Base-by-base conservation (phyloP, 1,284 basidiomycete genomes). In the Sporisorium scitamineum region DNA sequence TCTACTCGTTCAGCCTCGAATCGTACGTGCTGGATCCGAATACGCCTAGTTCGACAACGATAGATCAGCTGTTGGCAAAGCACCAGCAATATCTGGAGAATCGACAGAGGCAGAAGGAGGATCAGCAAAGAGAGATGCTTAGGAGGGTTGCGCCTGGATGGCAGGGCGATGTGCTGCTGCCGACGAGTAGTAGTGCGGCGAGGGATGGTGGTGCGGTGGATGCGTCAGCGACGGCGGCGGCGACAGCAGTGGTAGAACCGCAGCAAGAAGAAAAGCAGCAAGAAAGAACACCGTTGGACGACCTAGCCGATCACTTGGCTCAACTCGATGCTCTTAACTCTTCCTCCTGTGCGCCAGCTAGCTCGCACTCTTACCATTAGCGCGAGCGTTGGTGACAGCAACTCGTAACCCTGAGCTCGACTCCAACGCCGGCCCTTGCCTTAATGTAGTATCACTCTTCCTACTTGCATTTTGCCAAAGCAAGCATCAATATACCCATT, bases 1-100 rank as follows among this genome's bases (percentile, higher is more conserved):
- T 82, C 62, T 82, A 82, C 50, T 74, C 77, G 0, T 82, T 82
- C 60, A 64, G 58, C 45, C 72, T 82, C 55, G 80, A 82, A 42
- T 65, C 70, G 16, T 80, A 77, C 59, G 79, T 82, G 5, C 58
- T 80, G 9, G 72, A 72, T 52, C 56, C 62, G 18, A 70, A 71
- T 53, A 72, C 64, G 0, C 72, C 76, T 0, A 63, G 59, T 2
- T 71, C 68, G 1, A 8, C 61, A 0, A 78, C 68, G 11, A 51
- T 78, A 10, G 61, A 65, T 20, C 45, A 64, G 39, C 41, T 76
- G 32, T 52, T 72, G 6, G 52, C 53, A 13, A 66, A 64, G 22
- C 72, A 78, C 39, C 10, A 37, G 14, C 54, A 56, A 37, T 78
- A 75, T 34, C 55, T 78, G 5, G 47, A 54, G n/a, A n/a, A 20